Base-by-base conservation (phyloP, 148 eudicot genomes). In the Chenopodium album region DNA sequence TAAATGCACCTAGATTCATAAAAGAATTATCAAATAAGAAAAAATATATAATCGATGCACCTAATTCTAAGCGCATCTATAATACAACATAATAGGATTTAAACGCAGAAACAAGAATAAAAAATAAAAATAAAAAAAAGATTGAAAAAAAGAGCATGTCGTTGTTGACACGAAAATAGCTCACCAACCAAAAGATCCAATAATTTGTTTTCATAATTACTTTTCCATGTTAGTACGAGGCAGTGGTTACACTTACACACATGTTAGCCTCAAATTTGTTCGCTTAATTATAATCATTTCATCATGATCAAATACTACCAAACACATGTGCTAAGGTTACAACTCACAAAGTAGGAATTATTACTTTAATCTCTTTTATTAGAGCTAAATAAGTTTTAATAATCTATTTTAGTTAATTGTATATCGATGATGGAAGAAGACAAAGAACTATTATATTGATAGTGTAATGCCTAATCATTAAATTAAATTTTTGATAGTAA, bases 151-250 rank as follows among this genome's bases (percentile, higher is more conserved):
- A 73, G 59, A 9, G 32, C 17, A 48, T 73, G 75, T 72, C 28
- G 71, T 73, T 72, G 76, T 46, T 71, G 47, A 62, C 77, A 80
- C 71, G 69, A 59, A 71, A 34, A 70, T 32, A 79, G 41, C 52
- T 71, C 71, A 71, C 9, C 44, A 13, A 70, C 66, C 71, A 10
- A 66, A 78, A 46, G 5, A 46, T 20, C 70, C 59, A n/a, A 13
- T 80, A n/a, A 13, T 80, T 56, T 34, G 44, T 37, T 37, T 37
- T 5, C 44, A 37, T 37, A 14, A 13, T 80, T 56, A 13, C 73
- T 56, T 34, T 54, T 26, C 17, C 28, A 71, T 71, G 46, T 48
- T 46, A 10, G 26, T 44, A 10, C 7, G 2, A 34, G 29, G 17
- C 29, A 72, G 75, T 72, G 29, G 60, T 73, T 73, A 48, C 76